Evolutionary conservation across 2,329 filamentous ascomycete species (phyloP).

Genomic region (Ophiocordyceps camponoti-saundersi): DNA sequence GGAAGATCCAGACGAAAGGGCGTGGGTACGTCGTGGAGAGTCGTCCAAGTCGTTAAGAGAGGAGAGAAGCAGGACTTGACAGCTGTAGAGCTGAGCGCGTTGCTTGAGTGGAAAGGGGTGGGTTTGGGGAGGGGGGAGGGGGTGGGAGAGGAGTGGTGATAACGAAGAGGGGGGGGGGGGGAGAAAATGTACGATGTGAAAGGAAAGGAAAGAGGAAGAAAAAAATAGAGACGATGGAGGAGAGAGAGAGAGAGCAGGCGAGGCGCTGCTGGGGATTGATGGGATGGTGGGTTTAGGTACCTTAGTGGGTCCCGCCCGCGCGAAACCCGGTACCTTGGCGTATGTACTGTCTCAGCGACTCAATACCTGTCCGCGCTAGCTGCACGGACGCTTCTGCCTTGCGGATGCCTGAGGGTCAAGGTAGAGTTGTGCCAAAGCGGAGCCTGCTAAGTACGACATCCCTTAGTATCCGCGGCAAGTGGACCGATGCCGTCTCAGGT

Average conservation of each 20-base stretch:
- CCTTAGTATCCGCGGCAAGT: neutral
- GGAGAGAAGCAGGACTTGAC: no score
- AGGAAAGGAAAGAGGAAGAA: conserved; percentile 7
- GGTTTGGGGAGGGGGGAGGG: neutral
- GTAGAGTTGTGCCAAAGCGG: neutral
- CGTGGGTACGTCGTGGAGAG: conserved; percentile 2
- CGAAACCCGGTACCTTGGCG: neutral
- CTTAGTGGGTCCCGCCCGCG: neutral
- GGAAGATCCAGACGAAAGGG: neutral
- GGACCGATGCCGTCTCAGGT: neutral
- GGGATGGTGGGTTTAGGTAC: conserved; percentile 8
- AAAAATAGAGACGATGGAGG: conserved; percentile 11
- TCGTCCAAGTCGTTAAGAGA: no score
- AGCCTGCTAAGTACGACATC: neutral
- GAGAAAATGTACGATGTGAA: neutral
- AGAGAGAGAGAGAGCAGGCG: conserved; percentile 2
- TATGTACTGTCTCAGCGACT: neutral
- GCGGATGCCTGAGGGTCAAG: neutral
- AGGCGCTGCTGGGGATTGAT: conserved; percentile 7
- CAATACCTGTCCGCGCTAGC: neutral
- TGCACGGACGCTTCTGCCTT: neutral
- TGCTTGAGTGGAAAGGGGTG: no score
- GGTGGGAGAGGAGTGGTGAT: conserved; percentile 4
- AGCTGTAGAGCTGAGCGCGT: no score
- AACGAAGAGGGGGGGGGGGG: neutral